Evolutionary conservation across 805 yeast genomes (phyloP).

Genomic region (Saturnispora hagleri): DNA sequence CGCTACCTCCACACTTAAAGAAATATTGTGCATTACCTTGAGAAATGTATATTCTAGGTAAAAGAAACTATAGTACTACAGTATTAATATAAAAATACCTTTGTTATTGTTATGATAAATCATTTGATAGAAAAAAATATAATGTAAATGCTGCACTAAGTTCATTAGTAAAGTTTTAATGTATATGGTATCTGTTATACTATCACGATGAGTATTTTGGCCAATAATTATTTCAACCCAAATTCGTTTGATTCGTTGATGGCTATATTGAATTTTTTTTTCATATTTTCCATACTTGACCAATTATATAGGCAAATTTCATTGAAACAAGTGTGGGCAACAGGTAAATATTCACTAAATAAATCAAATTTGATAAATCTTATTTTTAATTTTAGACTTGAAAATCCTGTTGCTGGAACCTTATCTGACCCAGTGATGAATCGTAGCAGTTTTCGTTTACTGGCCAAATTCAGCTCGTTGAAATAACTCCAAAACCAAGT

Average conservation of each 20-base stretch:
- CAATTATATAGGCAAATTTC: constrained; percentile 75
- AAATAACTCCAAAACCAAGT: constrained; percentile 87
- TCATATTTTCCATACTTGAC: constrained; percentile 41
- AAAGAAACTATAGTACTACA: background rate
- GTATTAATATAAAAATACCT: background rate
- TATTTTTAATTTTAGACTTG: constrained; percentile 65
- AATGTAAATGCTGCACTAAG: background rate
- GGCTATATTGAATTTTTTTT: constrained; percentile 54
- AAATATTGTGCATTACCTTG: constrained; percentile 51
- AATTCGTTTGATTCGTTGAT: constrained; percentile 79
- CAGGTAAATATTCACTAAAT: constrained; percentile 51
- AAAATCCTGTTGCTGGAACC: constrained; percentile 86
- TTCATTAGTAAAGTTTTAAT: background rate
- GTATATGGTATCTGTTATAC: background rate
- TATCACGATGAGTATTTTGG: background rate
- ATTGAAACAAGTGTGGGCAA: constrained; percentile 93
- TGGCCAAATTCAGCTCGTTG: constrained; percentile 31
- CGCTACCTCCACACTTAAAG: constrained; percentile 60
- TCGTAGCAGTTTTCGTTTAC: constrained; percentile 55
- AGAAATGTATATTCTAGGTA: background rate
- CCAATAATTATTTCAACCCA: constrained; percentile 32
- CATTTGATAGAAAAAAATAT: background rate
- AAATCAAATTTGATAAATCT: constrained; percentile 29
- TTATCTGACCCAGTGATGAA: constrained; percentile 90
- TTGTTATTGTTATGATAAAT: background rate